phyloP scores from a whole-genome alignment of 179 eudicot genomes.

The Spergularia azorica region DNA sequence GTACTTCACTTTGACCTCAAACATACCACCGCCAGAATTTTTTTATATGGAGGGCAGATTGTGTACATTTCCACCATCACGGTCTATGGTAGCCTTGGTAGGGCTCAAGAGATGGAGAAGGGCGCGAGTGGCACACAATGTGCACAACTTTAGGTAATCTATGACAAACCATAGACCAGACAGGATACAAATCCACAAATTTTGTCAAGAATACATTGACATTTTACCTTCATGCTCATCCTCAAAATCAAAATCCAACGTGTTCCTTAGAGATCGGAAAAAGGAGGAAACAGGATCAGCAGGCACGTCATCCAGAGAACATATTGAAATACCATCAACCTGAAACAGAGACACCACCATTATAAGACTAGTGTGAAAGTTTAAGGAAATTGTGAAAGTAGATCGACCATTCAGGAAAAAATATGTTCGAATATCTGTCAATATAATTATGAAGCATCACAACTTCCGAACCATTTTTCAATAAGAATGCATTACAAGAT shows the following conservation, averaged over 20 bases:
- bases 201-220: not conserved
- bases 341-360: conserved; percentile 32
- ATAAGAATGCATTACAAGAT: conserved; percentile 2
- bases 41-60: no score
- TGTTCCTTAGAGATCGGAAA: conserved; percentile 81
- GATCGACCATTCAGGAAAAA: not conserved
- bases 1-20: no score
- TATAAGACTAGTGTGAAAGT: not conserved
- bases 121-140: no score
- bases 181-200: not conserved
- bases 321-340: conserved; percentile 74
- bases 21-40: no score
- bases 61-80: no score
- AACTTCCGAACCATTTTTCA: not conserved
- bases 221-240: conserved; percentile 92
- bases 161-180: not conserved
- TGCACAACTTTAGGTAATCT: no score
- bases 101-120: no score
- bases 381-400: no score
- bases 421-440: not conserved
- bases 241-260: conserved; percentile 96
- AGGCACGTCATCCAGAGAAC: conserved; percentile 94
- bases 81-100: no score
- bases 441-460: not conserved
- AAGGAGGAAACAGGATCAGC: conserved; percentile 60